A percentile compares a stretch with the other conserved stretches of the same genome.
phyloP scores from a whole-genome alignment of 176 grass and related monocot species.

The Elymus sibiricus region DNA sequence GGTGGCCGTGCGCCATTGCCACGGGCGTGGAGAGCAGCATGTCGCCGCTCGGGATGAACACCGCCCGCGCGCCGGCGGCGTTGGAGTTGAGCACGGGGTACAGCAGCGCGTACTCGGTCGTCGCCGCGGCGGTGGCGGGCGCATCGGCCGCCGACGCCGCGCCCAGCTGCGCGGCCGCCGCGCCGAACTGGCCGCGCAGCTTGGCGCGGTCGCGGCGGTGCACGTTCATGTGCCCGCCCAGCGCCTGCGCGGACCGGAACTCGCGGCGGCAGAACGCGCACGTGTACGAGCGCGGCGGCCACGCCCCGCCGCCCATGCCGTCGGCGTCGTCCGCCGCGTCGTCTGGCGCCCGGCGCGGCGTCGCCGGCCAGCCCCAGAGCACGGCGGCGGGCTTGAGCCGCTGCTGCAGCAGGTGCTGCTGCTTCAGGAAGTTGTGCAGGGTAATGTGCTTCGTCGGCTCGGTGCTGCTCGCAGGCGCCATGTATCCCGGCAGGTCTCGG shows the following conservation, averaged over 20 bases:
- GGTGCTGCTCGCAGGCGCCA: slow-evolving; percentile 29
- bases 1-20: neutral
- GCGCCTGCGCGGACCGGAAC: slow-evolving; percentile 58
- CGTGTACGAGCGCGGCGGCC: slow-evolving; percentile 61
- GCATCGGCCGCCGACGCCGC: neutral
- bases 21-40: slow-evolving; percentile 14
- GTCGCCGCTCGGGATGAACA: slow-evolving; percentile 38
- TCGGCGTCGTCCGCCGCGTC: slow-evolving; percentile 32
- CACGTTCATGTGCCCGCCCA: slow-evolving; percentile 71
- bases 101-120: slow-evolving; percentile 28
- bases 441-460: slow-evolving; percentile 23
- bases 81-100: slow-evolving; percentile 47
- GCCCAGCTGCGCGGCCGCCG: neutral
- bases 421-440: slow-evolving; percentile 39
- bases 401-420: slow-evolving; percentile 22
- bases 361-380: slow-evolving; percentile 39
- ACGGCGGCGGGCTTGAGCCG: slow-evolving; percentile 43
- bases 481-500: neutral
- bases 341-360: neutral
- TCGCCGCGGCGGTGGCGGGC: neutral
- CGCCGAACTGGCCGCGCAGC: slow-evolving; percentile 29
- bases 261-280: slow-evolving; percentile 61
- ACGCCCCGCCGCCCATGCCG: neutral
- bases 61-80: slow-evolving; percentile 19
- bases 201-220: slow-evolving; percentile 67